phyloP scores from a whole-genome alignment of 805 yeast genomes.

The Groenewaldozyma tartarivorans region DNA sequence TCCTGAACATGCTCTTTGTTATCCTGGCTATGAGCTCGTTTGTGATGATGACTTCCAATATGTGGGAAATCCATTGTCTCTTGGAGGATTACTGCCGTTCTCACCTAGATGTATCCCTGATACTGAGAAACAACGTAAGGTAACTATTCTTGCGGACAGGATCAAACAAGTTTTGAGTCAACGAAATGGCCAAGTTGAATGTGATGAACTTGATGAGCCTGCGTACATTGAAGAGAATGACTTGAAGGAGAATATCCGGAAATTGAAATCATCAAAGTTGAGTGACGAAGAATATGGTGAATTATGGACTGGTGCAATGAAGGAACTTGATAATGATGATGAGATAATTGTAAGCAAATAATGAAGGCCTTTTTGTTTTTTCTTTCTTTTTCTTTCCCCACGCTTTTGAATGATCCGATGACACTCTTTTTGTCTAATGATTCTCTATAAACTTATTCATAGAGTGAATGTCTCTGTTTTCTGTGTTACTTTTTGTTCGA shows the following conservation, averaged over 20 bases:
- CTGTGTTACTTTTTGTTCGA: conserved; percentile 1
- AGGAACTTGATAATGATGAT: conserved; percentile 46
- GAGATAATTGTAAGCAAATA: conserved; percentile 19
- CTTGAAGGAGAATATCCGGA: conserved; percentile 15
- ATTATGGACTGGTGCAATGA: conserved; percentile 58
- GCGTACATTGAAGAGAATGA: conserved; percentile 30
- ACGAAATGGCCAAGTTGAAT: conserved; percentile 53
- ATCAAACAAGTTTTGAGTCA: conserved; percentile 57
- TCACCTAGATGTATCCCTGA: conserved; percentile 67
- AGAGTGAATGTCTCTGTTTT: background rate
- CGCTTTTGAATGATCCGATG: background rate
- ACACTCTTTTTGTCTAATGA: background rate
- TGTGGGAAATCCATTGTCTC: conserved; percentile 42
- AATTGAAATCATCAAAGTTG: conserved; percentile 17
- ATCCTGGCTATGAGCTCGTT: conserved; percentile 44
- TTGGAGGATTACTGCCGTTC: conserved; percentile 50
- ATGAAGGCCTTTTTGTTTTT: background rate
- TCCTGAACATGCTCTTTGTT: conserved; percentile 75
- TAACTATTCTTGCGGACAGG: conserved; percentile 53
- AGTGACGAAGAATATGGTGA: conserved; percentile 58
- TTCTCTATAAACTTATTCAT: background rate
- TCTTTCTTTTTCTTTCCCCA: background rate
- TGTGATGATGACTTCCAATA: conserved; percentile 63
- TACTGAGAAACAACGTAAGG: conserved; percentile 55
- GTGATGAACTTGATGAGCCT: conserved; percentile 34